Evolutionary conservation across 2,329 filamentous ascomycete genomes (phyloP).

Genomic region (Ophiostoma novo-ulmi): DNA sequence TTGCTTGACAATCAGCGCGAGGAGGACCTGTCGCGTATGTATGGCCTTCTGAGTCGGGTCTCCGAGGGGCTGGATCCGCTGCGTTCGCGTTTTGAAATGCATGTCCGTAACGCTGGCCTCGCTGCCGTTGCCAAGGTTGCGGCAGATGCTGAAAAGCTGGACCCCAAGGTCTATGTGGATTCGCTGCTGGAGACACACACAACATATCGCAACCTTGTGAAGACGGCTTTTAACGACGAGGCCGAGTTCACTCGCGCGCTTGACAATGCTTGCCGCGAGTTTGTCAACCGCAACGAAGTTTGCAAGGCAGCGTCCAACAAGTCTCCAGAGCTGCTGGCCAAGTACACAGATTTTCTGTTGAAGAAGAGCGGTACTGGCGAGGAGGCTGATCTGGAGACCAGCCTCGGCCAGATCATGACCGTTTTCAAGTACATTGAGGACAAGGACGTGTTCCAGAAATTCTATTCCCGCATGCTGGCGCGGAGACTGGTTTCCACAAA

Average conservation of each 20-base stretch:
- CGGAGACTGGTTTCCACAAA: conserved; percentile 92
- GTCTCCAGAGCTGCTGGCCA: conserved; percentile 89
- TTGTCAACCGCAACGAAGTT: conserved; percentile 95
- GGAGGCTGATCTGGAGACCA: conserved; percentile 86
- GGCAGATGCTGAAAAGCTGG: conserved; percentile 78
- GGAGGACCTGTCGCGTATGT: conserved; percentile 95
- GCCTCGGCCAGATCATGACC: conserved; percentile 91
- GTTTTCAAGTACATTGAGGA: conserved; percentile 99
- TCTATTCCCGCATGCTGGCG: conserved; percentile 94
- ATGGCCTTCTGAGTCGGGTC: conserved; percentile 81
- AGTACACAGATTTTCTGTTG: conserved; percentile 87
- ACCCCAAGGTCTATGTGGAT: conserved; percentile 95
- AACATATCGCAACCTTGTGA: conserved; percentile 86
- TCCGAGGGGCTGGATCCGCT: conserved; percentile 87
- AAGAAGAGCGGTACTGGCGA: conserved; percentile 93
- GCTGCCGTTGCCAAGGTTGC: conserved; percentile 87
- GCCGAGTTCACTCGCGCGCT: conserved; percentile 94
- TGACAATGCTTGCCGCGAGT: conserved; percentile 95
- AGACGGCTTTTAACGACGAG: conserved; percentile 88
- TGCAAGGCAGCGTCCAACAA: conserved; percentile 91
- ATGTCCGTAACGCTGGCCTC: conserved; percentile 85
- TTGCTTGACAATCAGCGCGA: conserved; percentile 90
- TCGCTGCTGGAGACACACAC: conserved; percentile 90
- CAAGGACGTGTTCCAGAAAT: conserved; percentile 99
- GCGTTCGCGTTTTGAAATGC: conserved; percentile 79